Base-by-base conservation (phyloP, 345 rosid genomes). In the Boechera retrofracta region DNA sequence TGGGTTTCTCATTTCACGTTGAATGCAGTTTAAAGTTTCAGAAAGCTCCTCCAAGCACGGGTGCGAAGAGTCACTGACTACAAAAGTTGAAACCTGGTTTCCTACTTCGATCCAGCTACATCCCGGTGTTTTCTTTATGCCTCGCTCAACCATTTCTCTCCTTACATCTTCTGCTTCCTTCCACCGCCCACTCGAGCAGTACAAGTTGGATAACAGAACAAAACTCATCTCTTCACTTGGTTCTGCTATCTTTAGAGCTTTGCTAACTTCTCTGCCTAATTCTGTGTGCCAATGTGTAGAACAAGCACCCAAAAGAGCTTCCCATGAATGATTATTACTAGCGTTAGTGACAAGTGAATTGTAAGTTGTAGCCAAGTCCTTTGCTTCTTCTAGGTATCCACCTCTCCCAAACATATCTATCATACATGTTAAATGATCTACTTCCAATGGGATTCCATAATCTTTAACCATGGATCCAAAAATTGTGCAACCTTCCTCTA, bases 51-150 rank as follows among this genome's bases (percentile, higher is more conserved):
- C 85, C 59, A 62, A 39, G 45, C 49, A 51, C 2, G 79, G 77
- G 64, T 82, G 76, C 31, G 81, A 79, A 76, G 64, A 41, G 39
- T 81, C 74, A 35, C 93, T 91, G 0, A 90, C 89, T 7, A 86
- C 82, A 72, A 90, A 90, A 48, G 72, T 75, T 2, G 79, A 78
- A 52, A 90, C 82, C 10, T 70, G 38, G 53, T 86, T 86, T 62
- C 75, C 81, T 79, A 90, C 87, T 79, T 89, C 88, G 42, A 90
- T 87, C 98, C 97, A 90, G 28, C 97, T 90, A 76, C 91, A 92
- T 33, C 94, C 96, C 8, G 90, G 92, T 63, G 35, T 78, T 82
- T 92, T 92, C 81, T 80, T 87, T 64, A 92, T 42, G 38, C 97
- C 94, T 81, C 82, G 74, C 59, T 80, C 81, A n/a, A 15, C 64